phyloP scores from a whole-genome alignment of 2,329 filamentous ascomycete species.

The Apiospora arundinis region DNA sequence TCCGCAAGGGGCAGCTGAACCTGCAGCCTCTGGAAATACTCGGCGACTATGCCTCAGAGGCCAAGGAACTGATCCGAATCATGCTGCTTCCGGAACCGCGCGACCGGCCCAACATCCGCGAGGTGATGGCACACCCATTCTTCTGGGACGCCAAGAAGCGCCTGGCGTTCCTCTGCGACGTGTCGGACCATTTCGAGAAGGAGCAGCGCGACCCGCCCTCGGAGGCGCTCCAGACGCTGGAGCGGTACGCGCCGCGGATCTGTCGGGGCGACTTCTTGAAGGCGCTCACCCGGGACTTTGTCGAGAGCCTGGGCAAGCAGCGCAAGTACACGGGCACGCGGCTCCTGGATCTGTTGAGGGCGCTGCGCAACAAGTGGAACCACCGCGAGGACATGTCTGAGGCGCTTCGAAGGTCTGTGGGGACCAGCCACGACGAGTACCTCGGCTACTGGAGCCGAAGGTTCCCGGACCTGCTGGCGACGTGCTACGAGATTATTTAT shows the following conservation, averaged over 20 bases:
- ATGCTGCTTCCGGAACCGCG: slow-evolving; percentile 77
- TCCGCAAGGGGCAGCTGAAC: slow-evolving; percentile 85
- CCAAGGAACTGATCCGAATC: slow-evolving; percentile 81
- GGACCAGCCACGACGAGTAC: slow-evolving; percentile 79
- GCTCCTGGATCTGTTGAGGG: slow-evolving; percentile 85
- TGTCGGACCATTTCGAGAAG: slow-evolving; percentile 95
- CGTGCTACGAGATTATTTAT: slow-evolving; percentile 77
- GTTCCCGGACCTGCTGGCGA: slow-evolving; percentile 80
- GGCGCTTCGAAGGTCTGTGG: slow-evolving; percentile 72
- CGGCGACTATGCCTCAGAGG: slow-evolving; percentile 85
- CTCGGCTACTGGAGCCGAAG: slow-evolving; percentile 80
- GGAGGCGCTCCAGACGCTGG: slow-evolving; percentile 65
- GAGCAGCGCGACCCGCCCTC: slow-evolving; percentile 86
- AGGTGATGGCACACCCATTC: slow-evolving; percentile 79
- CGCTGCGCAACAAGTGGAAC: slow-evolving; percentile 93
- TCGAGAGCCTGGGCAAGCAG: slow-evolving; percentile 90
- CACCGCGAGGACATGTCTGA: slow-evolving; percentile 97
- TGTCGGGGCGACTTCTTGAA: slow-evolving; percentile 79
- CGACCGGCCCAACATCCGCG: slow-evolving; percentile 51
- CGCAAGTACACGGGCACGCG: slow-evolving; percentile 88
- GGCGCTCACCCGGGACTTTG: slow-evolving; percentile 78
- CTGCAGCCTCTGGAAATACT: slow-evolving; percentile 74
- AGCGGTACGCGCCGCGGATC: slow-evolving; percentile 57
- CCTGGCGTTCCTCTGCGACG: slow-evolving; percentile 91
- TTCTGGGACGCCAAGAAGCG: slow-evolving; percentile 94